phyloP scores from a whole-genome alignment of 2,329 filamentous ascomycete species.

The Aureobasidium sp. region DNA sequence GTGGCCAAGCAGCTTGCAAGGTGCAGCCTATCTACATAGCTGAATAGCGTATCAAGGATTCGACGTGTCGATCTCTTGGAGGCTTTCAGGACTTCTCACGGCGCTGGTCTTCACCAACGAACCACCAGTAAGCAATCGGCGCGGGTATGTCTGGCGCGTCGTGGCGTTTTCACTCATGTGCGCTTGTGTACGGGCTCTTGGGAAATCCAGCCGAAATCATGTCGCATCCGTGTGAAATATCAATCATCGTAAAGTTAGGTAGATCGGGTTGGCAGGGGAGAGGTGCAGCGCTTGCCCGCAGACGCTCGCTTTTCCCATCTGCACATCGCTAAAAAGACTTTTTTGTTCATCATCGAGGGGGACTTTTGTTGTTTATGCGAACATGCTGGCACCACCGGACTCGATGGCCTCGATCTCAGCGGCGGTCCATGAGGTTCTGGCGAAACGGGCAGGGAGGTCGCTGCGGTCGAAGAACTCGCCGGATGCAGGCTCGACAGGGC shows the following conservation, averaged over 20 bases:
- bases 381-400: slow-evolving; percentile 75
- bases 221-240: not conserved
- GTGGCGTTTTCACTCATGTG: not conserved
- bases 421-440: slow-evolving; percentile 62
- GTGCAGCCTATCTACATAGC: not conserved
- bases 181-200: not conserved
- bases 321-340: slow-evolving; percentile 9
- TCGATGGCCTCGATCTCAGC: slow-evolving; percentile 94
- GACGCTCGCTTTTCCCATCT: slow-evolving; percentile 9
- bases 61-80: not conserved
- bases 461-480: slow-evolving; percentile 83
- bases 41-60: not conserved
- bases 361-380: slow-evolving; percentile 34
- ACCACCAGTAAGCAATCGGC: not conserved
- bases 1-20: not conserved
- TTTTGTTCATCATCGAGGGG: not conserved
- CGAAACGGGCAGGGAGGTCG: slow-evolving; percentile 80
- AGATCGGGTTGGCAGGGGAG: not conserved
- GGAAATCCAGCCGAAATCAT: not conserved
- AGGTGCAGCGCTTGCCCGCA: slow-evolving; percentile 12
- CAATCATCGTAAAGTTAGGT: not conserved
- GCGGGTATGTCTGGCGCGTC: not conserved
- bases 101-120: not conserved
- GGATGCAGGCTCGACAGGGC: slow-evolving; percentile 60
- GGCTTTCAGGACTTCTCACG: not conserved